Percentiles rank a stretch among this genome's conserved stretches.
These are phyloP conservation scores for Aspergillus sojae DNA, from an alignment of 2,329 filamentous ascomycete genomes.

Conservation along the genomic window DNA sequence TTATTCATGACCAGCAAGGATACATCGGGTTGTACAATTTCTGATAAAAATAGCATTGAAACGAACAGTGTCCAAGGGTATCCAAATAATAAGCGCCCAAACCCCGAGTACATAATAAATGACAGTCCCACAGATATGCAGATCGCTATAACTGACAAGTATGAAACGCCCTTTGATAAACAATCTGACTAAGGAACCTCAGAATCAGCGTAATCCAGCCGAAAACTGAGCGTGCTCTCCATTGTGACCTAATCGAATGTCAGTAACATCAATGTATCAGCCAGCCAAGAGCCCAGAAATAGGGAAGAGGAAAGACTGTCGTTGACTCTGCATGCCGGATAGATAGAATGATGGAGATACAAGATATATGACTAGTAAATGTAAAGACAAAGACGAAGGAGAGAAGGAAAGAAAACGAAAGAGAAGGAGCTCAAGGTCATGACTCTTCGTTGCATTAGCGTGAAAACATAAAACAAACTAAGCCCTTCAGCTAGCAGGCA, in stretches of 20 bases:
- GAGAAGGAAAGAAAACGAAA: conserved; percentile 16
- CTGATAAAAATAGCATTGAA: not conserved
- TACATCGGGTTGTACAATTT: not conserved
- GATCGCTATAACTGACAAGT: not conserved
- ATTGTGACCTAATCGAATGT: not conserved
- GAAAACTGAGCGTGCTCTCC: not conserved
- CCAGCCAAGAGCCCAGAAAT: not conserved
- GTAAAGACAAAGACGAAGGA: conserved; percentile 10
- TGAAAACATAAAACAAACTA: conserved; percentile 36
- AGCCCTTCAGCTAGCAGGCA: conserved; percentile 27
- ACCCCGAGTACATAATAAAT: not conserved
- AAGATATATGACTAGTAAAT: conserved; percentile 7
- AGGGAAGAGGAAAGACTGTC: not conserved
- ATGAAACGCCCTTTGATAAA: not conserved
- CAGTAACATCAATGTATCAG: not conserved
- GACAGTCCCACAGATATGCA: not conserved
- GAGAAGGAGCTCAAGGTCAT: conserved; percentile 32
- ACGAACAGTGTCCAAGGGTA: not conserved
- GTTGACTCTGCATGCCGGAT: not conserved
- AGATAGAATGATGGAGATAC: not conserved
- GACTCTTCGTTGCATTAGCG: conserved; percentile 44
- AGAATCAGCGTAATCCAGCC: not conserved
- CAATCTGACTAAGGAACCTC: not conserved
- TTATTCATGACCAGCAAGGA: not conserved
- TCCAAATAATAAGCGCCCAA: not conserved